Evolutionary conservation across 225 moss, liverwort and hornwort species (phyloP), one percentile per base, ranked within the genome.

Genomic region (Thuidium tamariscinum): DNA sequence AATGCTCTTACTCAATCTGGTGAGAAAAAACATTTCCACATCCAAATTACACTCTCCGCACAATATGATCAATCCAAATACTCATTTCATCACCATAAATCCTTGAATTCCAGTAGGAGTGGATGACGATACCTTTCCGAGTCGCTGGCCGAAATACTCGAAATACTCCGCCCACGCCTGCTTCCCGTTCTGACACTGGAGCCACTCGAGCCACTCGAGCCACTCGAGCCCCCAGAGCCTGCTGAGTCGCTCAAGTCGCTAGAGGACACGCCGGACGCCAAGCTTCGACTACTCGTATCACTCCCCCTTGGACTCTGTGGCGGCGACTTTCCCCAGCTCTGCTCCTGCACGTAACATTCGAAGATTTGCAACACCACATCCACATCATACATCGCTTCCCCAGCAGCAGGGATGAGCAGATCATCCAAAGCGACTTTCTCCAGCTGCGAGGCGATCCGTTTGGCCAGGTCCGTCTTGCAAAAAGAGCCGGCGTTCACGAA

Each of bases 331-430:
- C 41, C 91, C 81, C 85, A 86, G 26, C 81, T 86, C 82, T 91
- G 91, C 59, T 89, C 77, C 74, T 92, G 92, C 30, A 98, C 72
- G 83, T 95, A 98, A 68, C 90, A 91, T 44, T 92, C 95, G 16
- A 95, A 83, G 61, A 98, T 98, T 32, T 95, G 95, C 81, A 91
- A 89, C 67, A 98, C 96, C 44, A 95, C 91, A 32, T 96, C 96
- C 57, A 95, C 91, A 59, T 98, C 95, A 76, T 95, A 98, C 11
- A 93, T 93, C 18, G 94, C 90, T 56, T 96, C 97, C 3, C 95
- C 93, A 5, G 91, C 91, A 8, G 95, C 92, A 13, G 94, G 97
- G 64, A 96, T 95, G 57, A 98, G 89, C 29, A 98, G 93, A 61
- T 98, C 97, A 25, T 91, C 91, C 65, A 98, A 26, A 13, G 97